Conservation (phyloP, 805 yeast genomes). For the Wickerhamomyces ciferrii region DNA sequence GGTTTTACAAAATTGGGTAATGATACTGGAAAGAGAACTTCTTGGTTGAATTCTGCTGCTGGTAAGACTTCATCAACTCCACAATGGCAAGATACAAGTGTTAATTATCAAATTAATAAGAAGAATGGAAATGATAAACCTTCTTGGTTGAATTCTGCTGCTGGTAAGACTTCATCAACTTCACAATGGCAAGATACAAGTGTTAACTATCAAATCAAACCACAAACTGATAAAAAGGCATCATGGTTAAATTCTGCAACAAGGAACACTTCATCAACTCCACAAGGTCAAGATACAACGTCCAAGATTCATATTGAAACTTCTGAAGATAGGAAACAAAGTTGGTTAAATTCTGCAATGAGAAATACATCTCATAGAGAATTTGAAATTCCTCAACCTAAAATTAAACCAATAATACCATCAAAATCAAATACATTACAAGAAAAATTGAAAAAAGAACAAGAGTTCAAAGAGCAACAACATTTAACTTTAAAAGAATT, state of each 20-base stretch:
- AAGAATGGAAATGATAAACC: neutral
- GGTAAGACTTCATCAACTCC: neutral
- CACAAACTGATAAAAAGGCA: neutral
- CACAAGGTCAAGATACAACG: neutral
- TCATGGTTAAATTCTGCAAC: slow-evolving; percentile 21
- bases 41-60: slow-evolving; percentile 1
- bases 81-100: neutral
- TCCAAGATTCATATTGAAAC: neutral
- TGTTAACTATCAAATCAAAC: neutral
- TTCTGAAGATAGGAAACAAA: neutral
- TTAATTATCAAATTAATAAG: neutral
- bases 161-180: neutral
- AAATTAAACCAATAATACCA: slow-evolving; percentile 26
- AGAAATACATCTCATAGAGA: neutral
- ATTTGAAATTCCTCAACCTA: slow-evolving; percentile 10
- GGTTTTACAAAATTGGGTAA: neutral
- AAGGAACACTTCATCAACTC: slow-evolving; percentile 2
- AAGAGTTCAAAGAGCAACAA: neutral
- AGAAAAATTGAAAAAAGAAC: slow-evolving; percentile 24
- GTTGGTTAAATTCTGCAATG: slow-evolving; percentile 3
- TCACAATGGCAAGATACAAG: neutral
- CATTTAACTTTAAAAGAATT: slow-evolving; percentile 10
- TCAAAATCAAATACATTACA: slow-evolving; percentile 23
- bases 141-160: slow-evolving; percentile 1
- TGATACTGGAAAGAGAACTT: neutral